Evolutionary conservation across 1,139 yeast species (phyloP).

Genomic region (Yamadazyma buinensis): DNA sequence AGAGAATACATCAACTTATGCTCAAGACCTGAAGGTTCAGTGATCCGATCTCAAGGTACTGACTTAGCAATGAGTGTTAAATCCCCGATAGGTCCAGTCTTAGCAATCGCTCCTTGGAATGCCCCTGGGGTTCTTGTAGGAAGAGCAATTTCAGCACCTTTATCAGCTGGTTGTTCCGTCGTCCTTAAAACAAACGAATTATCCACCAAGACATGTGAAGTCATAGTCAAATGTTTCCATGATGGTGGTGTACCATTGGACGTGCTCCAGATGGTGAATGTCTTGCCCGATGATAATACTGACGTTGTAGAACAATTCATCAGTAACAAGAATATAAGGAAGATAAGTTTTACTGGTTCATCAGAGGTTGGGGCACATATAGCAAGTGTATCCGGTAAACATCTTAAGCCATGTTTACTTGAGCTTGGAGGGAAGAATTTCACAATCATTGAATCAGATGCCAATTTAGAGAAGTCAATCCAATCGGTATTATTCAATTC

Average conservation of each 20-base stretch:
- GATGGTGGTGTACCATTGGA: slow-evolving; percentile 38
- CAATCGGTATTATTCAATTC: slow-evolving; percentile 26
- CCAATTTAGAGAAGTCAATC: slow-evolving; percentile 30
- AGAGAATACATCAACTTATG: slow-evolving; percentile 21
- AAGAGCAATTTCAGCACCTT: slow-evolving; percentile 39
- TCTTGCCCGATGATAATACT: slow-evolving; percentile 22
- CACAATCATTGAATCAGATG: slow-evolving; percentile 30
- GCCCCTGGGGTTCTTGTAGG: slow-evolving; percentile 41
- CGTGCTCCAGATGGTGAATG: slow-evolving; percentile 34
- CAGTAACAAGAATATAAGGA: slow-evolving; percentile 22
- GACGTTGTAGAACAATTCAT: slow-evolving; percentile 24
- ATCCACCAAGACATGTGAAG: slow-evolving; percentile 27
- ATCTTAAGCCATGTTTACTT: slow-evolving; percentile 34
- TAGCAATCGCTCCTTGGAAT: slow-evolving; percentile 47
- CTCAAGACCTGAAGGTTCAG: slow-evolving; percentile 21
- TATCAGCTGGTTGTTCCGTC: slow-evolving; percentile 52
- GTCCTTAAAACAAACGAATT: slow-evolving; percentile 37
- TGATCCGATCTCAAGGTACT: slow-evolving; percentile 16
- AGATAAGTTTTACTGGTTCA: slow-evolving; percentile 45
- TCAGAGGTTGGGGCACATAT: slow-evolving; percentile 32
- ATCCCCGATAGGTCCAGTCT: slow-evolving; percentile 43
- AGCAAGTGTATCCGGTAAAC: slow-evolving; percentile 29
- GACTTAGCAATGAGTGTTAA: slow-evolving; percentile 29
- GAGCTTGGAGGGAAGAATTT: slow-evolving; percentile 46
- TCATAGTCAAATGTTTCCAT: slow-evolving; percentile 28